Conservation (phyloP, 1,284 basidiomycete genomes). For the Leccinum ambiguum region DNA sequence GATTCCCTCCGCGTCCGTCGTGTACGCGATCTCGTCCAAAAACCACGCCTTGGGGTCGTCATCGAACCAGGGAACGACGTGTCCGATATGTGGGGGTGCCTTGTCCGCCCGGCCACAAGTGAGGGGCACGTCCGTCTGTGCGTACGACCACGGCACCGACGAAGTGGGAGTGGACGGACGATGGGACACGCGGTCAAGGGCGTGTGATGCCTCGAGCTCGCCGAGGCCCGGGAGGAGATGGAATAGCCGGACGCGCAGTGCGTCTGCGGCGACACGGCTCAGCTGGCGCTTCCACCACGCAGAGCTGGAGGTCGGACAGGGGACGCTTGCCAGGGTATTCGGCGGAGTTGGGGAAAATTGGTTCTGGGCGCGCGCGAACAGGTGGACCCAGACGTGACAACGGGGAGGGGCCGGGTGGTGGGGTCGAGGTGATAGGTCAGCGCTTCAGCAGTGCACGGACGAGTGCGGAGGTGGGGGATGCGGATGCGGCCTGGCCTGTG, state of each 20-base stretch:
- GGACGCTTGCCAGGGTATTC: no score
- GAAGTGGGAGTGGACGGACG: constrained; percentile 19
- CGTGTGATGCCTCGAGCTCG: constrained; percentile 66
- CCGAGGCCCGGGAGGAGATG: constrained; percentile 77
- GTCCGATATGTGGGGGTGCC: constrained; percentile 51
- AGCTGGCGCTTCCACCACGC: constrained; percentile 87
- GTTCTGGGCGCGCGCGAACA: constrained; percentile 89
- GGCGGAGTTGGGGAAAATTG: constrained; percentile 48
- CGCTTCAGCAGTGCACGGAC: constrained; percentile 60
- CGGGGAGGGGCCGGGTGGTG: constrained; percentile 57
- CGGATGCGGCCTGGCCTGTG: constrained; percentile 69
- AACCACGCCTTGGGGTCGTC: constrained; percentile 95
- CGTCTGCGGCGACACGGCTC: constrained; percentile 45
- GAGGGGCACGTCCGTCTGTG: constrained; percentile 53
- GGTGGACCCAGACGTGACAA: constrained; percentile 72
- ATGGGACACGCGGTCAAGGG: constrained; percentile 45
- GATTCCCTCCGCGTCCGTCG: constrained; percentile 59
- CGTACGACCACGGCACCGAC: constrained; percentile 59
- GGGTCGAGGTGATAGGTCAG: constrained; percentile 63
- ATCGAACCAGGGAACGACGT: constrained; percentile 83
- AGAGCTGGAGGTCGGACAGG: no score
- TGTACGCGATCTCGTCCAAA: constrained; percentile 81
- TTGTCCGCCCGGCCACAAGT: constrained; percentile 17
- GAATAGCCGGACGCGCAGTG: constrained; percentile 40
- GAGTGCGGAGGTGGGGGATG: constrained; percentile 68